phyloP scores from a whole-genome alignment of 2,329 filamentous ascomycete species.

The Leptographium flavum region DNA sequence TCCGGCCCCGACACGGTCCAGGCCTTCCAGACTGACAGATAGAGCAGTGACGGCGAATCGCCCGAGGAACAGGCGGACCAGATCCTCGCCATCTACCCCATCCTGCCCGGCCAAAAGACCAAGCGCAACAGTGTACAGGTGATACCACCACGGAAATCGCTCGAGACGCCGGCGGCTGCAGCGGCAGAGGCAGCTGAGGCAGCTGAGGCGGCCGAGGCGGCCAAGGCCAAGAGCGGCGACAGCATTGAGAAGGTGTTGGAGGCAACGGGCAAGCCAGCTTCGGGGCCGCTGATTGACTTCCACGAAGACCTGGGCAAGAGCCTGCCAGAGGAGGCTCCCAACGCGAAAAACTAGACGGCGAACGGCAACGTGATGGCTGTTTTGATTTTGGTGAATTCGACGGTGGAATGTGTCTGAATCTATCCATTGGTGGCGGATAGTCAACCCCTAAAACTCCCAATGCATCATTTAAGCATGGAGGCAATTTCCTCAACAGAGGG shows the following conservation, averaged over 20 bases:
- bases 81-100: constrained; percentile 73
- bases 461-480: no score
- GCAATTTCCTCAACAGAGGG: no score
- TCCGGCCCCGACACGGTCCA: background rate
- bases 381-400: background rate
- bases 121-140: constrained; percentile 40
- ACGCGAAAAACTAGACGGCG: constrained; percentile 8
- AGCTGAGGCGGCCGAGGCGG: no score
- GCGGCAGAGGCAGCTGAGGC: no score
- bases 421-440: no score
- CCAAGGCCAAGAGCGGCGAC: constrained; percentile 8
- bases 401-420: no score
- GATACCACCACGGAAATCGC: constrained; percentile 16
- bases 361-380: background rate
- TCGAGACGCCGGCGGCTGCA: constrained; percentile 7
- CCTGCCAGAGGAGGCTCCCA: constrained; percentile 24
- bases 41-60: constrained; percentile 37
- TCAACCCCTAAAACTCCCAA: no score
- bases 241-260: constrained; percentile 30
- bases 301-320: constrained; percentile 36
- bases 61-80: constrained; percentile 63
- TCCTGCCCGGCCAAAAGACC: constrained; percentile 61
- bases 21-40: background rate
- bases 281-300: constrained; percentile 42
- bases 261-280: constrained; percentile 29